Base-by-base conservation (phyloP, 1,139 yeast genomes). In the Geotrichum fermentans region DNA sequence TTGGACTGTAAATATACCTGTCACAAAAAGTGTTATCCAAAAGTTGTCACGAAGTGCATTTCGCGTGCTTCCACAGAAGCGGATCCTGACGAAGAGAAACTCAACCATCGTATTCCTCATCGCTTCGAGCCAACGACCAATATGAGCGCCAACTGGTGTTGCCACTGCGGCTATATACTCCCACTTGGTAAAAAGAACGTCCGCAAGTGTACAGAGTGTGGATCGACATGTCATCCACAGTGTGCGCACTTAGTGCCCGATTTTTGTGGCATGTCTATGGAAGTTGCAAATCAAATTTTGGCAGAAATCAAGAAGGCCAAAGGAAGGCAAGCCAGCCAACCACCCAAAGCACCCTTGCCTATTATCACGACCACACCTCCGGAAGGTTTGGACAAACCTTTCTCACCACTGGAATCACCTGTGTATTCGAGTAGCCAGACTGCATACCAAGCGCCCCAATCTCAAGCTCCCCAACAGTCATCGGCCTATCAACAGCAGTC, bases 181-280 rank as follows among this genome's bases (percentile, higher is more conserved):
- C 97, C 98, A 4, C 83, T 96, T 83, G 96, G 97, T 49, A 80
- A 83, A 61, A 89, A 88, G 68, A 89, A 86, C 62, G 95, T 89
- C 14, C 78, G 96, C 47, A 92, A 89, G 65, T 92, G 98, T 74
- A 73, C 83, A 8, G 98, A 92, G 62, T 92, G 98, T 78, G 95
- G 95, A 37, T 80, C 89, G 24, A 87, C 90, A 82, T 90, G 96
- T 62, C 98, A 92, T 65, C 78, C 95, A 4, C 81, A 82, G 47
- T 92, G 98, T 72, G 84, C 92, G 7, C 97, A 89, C 64, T 73
- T 90, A 62, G 97, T 92, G 22, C 98, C 98, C 1, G 97, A 92
- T 64, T 86, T 92, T 67, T 92, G 98, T 72, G 98, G 98, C 52
- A 90, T 92, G 96, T 80, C 96, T 1, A 88, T 92, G 90, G 96